Conservation (phyloP, 306 rosid species). For the Bauhinia variegata region DNA sequence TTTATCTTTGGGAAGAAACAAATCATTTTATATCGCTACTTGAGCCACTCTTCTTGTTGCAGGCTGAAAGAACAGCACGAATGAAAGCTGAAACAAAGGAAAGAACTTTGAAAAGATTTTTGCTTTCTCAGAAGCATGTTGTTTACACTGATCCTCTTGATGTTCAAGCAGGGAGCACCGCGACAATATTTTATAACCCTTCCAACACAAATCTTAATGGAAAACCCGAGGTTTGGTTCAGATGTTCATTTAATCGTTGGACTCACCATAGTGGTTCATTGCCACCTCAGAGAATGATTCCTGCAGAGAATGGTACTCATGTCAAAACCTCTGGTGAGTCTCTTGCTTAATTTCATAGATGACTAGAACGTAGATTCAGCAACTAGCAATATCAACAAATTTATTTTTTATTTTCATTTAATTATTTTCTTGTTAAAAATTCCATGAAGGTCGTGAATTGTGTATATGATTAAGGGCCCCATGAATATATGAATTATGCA, state of each 20-base stretch:
- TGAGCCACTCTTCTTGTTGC: conserved; percentile 30
- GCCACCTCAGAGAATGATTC: conserved; percentile 60
- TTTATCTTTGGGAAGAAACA: conserved; percentile 2
- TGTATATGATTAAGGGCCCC: conserved; percentile 22
- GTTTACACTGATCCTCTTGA: conserved; percentile 91
- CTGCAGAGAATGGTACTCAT: conserved; percentile 48
- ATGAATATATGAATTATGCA: conserved; percentile 2
- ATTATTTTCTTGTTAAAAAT: conserved; percentile 8
- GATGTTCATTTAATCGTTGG: conserved; percentile 97
- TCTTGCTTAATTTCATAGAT: conserved; percentile 1
- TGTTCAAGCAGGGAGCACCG: conserved; percentile 81
- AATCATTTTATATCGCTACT: conserved; percentile 14
- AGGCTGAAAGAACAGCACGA: conserved; percentile 72
- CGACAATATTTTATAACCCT: conserved; percentile 74
- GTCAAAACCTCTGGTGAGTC: conserved; percentile 60
- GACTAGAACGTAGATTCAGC: conserved; percentile 15
- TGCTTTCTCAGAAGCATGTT: conserved; percentile 88
- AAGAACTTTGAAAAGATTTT: conserved; percentile 75
- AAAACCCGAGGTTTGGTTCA: conserved; percentile 91
- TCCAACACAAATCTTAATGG: conserved; percentile 78
- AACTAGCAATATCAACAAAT: conserved; percentile 23
- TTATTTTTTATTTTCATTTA: conserved; percentile 8
- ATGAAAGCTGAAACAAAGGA: conserved; percentile 82
- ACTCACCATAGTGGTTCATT: conserved; percentile 69
- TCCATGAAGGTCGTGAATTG: conserved; percentile 12